Percentiles rank a stretch among this genome's conserved stretches.
Conservation (phyloP, 257 asterid species). For the Jacaranda mimosifolia region DNA sequence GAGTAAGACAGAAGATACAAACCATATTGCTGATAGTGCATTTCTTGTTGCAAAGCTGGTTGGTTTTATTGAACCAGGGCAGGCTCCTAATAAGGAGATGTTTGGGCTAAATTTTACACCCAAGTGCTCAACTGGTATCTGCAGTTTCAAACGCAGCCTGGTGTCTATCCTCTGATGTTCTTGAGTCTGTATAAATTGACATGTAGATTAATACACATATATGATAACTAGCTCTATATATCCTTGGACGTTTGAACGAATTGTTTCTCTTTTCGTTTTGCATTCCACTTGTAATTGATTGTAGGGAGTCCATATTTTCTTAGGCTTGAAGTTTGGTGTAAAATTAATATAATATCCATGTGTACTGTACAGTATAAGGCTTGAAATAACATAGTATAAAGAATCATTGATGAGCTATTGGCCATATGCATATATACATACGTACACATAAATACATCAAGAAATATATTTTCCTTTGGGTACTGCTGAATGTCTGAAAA, state of each 20-base stretch:
- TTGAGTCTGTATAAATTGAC: constrained; percentile 1
- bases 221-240: neutral
- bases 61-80: constrained; percentile 72
- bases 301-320: constrained; percentile 20
- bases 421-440: neutral
- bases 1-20: constrained; percentile 66
- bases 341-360: neutral
- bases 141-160: constrained; percentile 78
- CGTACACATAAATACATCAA: too few relatives aligned
- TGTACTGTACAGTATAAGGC: neutral
- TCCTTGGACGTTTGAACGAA: neutral
- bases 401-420: too few relatives aligned
- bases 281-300: constrained; percentile 30
- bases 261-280: constrained; percentile 13
- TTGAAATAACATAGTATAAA: neutral
- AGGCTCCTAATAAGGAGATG: constrained; percentile 70
- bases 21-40: constrained; percentile 79
- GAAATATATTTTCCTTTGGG: neutral
- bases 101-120: constrained; percentile 76
- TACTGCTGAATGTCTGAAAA: neutral
- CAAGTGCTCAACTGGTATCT: constrained; percentile 51
- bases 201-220: neutral
- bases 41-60: constrained; percentile 76
- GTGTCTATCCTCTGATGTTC: constrained; percentile 64
- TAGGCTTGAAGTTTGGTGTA: neutral